These are phyloP conservation scores for Amphirosellinia nigrospora DNA, from an alignment of 495 filamentous ascomycete genomes.

Conservation along the genomic window DNA sequence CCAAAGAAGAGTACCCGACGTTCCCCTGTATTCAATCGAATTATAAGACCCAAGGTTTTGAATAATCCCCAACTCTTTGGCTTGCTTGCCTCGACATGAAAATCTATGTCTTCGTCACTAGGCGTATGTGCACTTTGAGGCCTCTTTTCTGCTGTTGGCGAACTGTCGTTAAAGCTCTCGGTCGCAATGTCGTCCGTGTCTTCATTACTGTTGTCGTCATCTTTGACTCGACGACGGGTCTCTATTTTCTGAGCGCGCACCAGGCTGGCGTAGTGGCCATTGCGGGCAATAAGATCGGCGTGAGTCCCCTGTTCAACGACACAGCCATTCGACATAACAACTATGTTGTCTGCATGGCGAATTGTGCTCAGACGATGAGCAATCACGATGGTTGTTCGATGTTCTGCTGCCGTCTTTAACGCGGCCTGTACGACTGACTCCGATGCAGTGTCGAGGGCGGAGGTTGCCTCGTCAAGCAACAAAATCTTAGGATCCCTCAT, in stretches of 20 bases:
- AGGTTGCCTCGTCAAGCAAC: slow-evolving; percentile 83
- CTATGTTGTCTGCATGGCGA: slow-evolving; percentile 71
- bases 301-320: slow-evolving; percentile 74
- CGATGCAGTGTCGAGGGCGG: slow-evolving; percentile 73
- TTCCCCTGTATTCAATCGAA: neutral
- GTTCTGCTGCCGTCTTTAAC: slow-evolving; percentile 68
- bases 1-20: neutral
- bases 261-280: slow-evolving; percentile 57
- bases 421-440: slow-evolving; percentile 73
- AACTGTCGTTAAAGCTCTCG: neutral
- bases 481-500: slow-evolving; percentile 78
- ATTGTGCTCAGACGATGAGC: slow-evolving; percentile 76
- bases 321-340: slow-evolving; percentile 64
- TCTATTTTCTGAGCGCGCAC: slow-evolving; percentile 59
- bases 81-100: neutral
- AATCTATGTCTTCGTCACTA: neutral
- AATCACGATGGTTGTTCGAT: slow-evolving; percentile 81
- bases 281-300: slow-evolving; percentile 62
- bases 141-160: neutral
- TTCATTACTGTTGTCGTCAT: neutral
- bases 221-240: slow-evolving; percentile 17
- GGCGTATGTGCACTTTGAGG: neutral
- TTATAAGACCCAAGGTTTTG: neutral
- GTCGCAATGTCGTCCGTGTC: neutral
- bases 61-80: neutral